Conservation (phyloP, 768 basidiomycete genomes). For the Leccinum longicurvipes region DNA sequence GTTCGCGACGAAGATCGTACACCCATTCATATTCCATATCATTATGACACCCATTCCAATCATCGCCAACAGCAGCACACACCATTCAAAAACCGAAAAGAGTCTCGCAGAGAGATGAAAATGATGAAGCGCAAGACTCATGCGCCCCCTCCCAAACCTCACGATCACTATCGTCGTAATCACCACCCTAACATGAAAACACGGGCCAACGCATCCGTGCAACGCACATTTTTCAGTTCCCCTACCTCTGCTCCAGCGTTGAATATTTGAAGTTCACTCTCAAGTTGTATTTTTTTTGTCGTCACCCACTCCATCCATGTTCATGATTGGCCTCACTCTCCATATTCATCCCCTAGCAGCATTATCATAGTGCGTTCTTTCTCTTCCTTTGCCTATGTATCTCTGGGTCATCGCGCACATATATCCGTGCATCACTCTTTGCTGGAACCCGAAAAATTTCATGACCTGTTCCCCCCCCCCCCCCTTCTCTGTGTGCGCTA, state of each 20-base stretch:
- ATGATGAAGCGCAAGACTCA: slow-evolving; percentile 58
- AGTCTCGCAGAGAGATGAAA: slow-evolving; percentile 65
- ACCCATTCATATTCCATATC: slow-evolving; percentile 40
- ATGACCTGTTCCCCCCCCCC: not conserved
- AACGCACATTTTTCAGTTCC: slow-evolving; percentile 44
- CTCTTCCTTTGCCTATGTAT: slow-evolving; percentile 14
- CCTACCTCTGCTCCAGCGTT: slow-evolving; percentile 27
- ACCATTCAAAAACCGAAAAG: slow-evolving; percentile 56
- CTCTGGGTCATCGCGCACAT: slow-evolving; percentile 18
- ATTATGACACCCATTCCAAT: slow-evolving; percentile 35
- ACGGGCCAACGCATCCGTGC: slow-evolving; percentile 52
- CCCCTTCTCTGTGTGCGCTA: not conserved
- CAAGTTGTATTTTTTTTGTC: slow-evolving; percentile 23
- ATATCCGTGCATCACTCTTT: slow-evolving; percentile 23
- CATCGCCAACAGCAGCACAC: slow-evolving; percentile 35
- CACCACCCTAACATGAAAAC: slow-evolving; percentile 64
- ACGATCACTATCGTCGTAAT: slow-evolving; percentile 52
- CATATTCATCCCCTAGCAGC: slow-evolving; percentile 13
- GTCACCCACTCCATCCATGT: slow-evolving; percentile 5
- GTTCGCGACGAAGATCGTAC: slow-evolving; percentile 55
- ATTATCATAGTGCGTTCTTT: slow-evolving; percentile 4
- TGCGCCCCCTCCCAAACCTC: slow-evolving; percentile 34
- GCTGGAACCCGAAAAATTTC: slow-evolving; percentile 4
- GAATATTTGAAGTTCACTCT: slow-evolving; percentile 22
- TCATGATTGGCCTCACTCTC: slow-evolving; percentile 1